These are phyloP conservation scores for Chalaropsis thielavioides DNA, from an alignment of 2,329 filamentous ascomycete species.

Conservation along the genomic window DNA sequence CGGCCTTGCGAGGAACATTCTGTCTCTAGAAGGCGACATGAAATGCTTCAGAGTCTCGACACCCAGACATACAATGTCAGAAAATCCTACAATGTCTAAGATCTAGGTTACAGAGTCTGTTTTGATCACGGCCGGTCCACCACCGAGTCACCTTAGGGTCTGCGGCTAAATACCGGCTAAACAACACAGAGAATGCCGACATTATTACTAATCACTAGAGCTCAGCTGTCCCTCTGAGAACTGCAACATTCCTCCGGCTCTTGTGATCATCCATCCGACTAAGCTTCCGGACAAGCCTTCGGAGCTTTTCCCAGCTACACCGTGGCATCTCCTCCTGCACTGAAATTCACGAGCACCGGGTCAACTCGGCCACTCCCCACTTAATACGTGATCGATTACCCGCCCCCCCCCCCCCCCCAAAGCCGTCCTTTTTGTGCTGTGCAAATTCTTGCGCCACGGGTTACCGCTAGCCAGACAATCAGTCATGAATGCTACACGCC, in stretches of 20 bases:
- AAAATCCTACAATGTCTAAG: constrained; percentile 1
- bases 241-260: not conserved
- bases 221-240: not conserved
- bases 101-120: not conserved
- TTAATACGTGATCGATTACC: not conserved
- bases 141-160: not conserved
- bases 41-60: too few relatives aligned
- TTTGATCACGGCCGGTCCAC: not conserved
- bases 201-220: not conserved
- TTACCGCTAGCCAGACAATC: not conserved
- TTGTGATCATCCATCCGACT: too few relatives aligned
- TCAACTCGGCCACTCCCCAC: not conserved
- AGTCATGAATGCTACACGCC: not conserved
- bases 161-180: not conserved
- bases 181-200: not conserved
- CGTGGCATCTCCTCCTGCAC: too few relatives aligned
- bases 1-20: not conserved
- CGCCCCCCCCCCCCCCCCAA: not conserved
- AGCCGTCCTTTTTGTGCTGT: not conserved
- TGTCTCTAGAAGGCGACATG: not conserved
- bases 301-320: too few relatives aligned
- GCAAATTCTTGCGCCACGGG: not conserved
- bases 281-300: too few relatives aligned
- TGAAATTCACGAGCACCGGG: too few relatives aligned
- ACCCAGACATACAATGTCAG: not conserved